A percentile compares a stretch with the other conserved stretches of the same genome.
Evolutionary conservation across 2,329 filamentous ascomycete genomes (phyloP).

Genomic region (Cytospora leucostoma): DNA sequence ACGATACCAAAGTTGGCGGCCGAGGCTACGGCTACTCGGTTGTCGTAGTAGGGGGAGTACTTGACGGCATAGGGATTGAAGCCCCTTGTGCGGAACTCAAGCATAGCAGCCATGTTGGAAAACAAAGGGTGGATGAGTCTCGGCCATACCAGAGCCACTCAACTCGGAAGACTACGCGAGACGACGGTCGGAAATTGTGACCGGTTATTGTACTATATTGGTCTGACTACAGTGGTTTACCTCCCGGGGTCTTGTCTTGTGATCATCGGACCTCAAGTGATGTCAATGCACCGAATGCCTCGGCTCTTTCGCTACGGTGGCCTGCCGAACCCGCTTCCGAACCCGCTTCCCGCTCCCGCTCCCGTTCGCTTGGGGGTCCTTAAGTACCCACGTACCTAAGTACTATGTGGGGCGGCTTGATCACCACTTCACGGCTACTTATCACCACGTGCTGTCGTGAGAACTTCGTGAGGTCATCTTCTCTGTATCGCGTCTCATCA

Average conservation of each 20-base stretch:
- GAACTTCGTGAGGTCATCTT: constrained; percentile 14
- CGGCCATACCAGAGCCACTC: constrained; percentile 6
- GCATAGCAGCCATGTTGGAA: constrained; percentile 61
- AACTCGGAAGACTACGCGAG: neutral
- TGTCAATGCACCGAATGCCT: constrained; percentile 24
- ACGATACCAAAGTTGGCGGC: constrained; percentile 97
- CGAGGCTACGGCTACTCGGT: constrained; percentile 82
- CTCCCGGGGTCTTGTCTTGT: neutral
- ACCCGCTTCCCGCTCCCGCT: constrained; percentile 16
- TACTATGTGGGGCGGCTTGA: neutral
- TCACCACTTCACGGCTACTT: neutral
- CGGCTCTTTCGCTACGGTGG: constrained; percentile 12
- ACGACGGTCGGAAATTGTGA: neutral
- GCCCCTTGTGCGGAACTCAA: constrained; percentile 90
- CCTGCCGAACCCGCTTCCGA: constrained; percentile 16
- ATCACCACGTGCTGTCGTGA: constrained; percentile 25
- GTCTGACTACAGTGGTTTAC: too few relatives aligned
- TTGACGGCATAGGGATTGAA: constrained; percentile 97
- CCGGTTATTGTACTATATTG: neutral
- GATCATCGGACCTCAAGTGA: constrained; percentile 3
- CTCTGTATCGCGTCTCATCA: too few relatives aligned
- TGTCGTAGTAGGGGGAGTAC: constrained; percentile 98
- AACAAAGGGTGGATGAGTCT: neutral
- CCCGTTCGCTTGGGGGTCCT: neutral
- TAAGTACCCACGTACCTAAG: too few relatives aligned